Conservation (phyloP, 169 alveolate species). For the Theileria equi region DNA sequence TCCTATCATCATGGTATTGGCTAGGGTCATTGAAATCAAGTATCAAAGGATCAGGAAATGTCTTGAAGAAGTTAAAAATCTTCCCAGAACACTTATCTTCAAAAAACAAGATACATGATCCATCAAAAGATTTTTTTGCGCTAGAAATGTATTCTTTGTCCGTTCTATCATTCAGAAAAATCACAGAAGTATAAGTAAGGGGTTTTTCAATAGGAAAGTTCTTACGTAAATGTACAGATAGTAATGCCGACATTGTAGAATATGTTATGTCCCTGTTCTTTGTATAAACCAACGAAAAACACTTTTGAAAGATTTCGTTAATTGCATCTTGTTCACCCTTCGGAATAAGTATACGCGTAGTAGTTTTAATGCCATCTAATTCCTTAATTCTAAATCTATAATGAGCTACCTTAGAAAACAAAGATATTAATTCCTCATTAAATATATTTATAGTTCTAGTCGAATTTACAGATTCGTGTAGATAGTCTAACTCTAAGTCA, state of each 20-base stretch:
- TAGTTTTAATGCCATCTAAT: too few species aligned
- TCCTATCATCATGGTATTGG: background rate
- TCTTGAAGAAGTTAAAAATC: background rate
- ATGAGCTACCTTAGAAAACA: too few species aligned
- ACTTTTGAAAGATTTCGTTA: background rate
- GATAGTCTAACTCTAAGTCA: too few species aligned
- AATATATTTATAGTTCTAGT: too few species aligned
- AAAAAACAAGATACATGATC: background rate
- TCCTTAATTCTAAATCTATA: too few species aligned
- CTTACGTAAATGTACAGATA: background rate
- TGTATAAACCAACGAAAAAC: background rate
- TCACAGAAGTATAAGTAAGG: background rate
- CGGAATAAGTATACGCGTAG: too few species aligned
- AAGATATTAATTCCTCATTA: too few species aligned
- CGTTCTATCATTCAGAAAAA: background rate
- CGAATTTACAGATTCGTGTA: too few species aligned
- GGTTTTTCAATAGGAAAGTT: background rate
- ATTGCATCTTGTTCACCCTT: too few species aligned
- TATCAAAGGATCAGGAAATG: background rate
- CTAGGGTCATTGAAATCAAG: too few species aligned
- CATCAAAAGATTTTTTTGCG: background rate
- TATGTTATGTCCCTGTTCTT: background rate
- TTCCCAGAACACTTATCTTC: background rate
- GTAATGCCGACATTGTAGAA: background rate
- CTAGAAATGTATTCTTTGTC: background rate